phyloP scores from a whole-genome alignment of 768 basidiomycete species.

The Mycena alexandri region DNA sequence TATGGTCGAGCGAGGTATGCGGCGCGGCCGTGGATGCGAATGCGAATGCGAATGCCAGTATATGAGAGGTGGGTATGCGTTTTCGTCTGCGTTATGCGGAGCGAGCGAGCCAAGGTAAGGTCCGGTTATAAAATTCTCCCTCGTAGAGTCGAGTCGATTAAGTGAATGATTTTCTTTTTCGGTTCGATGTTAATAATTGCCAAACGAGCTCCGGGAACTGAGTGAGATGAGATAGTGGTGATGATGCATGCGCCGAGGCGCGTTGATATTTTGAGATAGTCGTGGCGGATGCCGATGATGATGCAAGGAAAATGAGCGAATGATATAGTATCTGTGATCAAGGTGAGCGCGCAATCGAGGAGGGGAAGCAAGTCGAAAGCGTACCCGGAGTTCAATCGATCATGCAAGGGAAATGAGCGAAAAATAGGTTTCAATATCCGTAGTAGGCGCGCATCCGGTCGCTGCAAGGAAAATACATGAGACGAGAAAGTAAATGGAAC shows the following conservation, averaged over 20 bases:
- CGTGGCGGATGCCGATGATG: slow-evolving; percentile 19
- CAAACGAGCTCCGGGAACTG: slow-evolving; percentile 12
- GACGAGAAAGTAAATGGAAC: background rate
- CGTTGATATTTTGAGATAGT: slow-evolving; percentile 27
- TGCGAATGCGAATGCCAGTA: background rate
- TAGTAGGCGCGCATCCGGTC: slow-evolving; percentile 80
- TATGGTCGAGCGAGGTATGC: slow-evolving; percentile 1
- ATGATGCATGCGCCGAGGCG: slow-evolving; percentile 1
- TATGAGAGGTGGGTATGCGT: no score
- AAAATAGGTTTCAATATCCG: slow-evolving; percentile 58
- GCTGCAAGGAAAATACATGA: slow-evolving; percentile 44
- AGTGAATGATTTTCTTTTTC: background rate
- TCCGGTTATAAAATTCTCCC: slow-evolving; percentile 20
- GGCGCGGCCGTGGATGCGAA: background rate
- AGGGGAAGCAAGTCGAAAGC: slow-evolving; percentile 9
- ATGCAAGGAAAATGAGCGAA: slow-evolving; percentile 30
- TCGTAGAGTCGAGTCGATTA: slow-evolving; percentile 9
- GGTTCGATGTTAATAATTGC: slow-evolving; percentile 1
- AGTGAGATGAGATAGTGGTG: slow-evolving; percentile 11
- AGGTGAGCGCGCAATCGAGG: background rate
- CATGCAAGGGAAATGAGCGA: slow-evolving; percentile 39
- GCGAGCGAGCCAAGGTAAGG: slow-evolving; percentile 12
- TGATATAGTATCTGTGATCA: slow-evolving; percentile 25
- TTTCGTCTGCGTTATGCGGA: slow-evolving; percentile 18
- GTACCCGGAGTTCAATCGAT: slow-evolving; percentile 44